phyloP scores from a whole-genome alignment of 805 yeast genomes.

The Kockiozyma suomiensis region DNA sequence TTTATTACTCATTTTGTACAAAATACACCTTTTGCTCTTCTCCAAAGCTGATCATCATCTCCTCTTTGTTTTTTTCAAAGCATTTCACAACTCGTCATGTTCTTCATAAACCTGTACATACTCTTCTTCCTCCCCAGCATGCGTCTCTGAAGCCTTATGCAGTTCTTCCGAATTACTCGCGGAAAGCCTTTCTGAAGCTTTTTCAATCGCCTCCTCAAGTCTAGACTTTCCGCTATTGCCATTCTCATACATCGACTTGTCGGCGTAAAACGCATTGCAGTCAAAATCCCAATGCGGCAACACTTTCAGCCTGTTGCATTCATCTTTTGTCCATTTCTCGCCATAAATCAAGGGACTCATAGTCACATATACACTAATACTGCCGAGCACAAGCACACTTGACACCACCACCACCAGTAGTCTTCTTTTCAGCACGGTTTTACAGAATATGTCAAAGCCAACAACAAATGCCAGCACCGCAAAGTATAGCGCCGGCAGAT shows the following conservation, averaged over 20 bases:
- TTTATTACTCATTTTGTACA: constrained; percentile 2
- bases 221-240: not conserved
- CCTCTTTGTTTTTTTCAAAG: not conserved
- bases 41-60: no score
- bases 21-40: no score
- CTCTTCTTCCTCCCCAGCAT: not conserved
- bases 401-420: constrained; percentile 51
- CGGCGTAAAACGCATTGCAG: constrained; percentile 59
- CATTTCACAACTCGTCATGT: constrained; percentile 14
- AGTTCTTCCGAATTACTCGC: constrained; percentile 1
- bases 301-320: constrained; percentile 65
- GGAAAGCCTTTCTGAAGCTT: not conserved
- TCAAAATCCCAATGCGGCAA: constrained; percentile 83
- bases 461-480: constrained; percentile 79
- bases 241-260: constrained; percentile 3
- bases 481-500: constrained; percentile 89
- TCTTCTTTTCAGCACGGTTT: constrained; percentile 45
- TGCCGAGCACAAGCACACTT: constrained; percentile 51
- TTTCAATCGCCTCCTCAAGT: constrained; percentile 2
- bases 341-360: constrained; percentile 81
- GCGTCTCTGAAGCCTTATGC: constrained; percentile 1
- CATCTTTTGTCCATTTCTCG: constrained; percentile 69
- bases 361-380: constrained; percentile 57
- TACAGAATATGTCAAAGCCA: constrained; percentile 43
- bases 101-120: not conserved